Evolutionary conservation across 106 monocot species (phyloP), one percentile per base, ranked within the genome.

Genomic region (Amphibolis antarctica): DNA sequence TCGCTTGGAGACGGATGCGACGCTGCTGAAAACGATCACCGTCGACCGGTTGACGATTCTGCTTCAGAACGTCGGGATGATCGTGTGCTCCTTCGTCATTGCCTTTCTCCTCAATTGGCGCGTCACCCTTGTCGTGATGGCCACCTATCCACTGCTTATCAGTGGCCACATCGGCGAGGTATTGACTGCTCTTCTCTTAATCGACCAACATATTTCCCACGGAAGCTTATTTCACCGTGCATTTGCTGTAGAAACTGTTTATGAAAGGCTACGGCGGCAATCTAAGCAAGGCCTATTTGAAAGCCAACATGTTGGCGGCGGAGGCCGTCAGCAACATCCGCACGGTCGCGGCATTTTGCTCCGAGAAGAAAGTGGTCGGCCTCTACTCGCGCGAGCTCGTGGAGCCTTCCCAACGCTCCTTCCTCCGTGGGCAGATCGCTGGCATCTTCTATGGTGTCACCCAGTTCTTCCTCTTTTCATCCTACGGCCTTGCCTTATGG

Each of bases 261-360:
- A 75, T 98, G 90, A 80, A 84, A 71, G 96, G 90, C 5, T 98
- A 66, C 62, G 90, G 96, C 52, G 90, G 86, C 20, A 82, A 98
- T 61, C 64, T 98, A 60, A 74, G 46, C 74, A 98, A 86, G 74
- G 71, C 80, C 0, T 98, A 98, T 69, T 55, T 82, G 48, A 98
- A 87, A 64, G 96, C 96, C 9, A 98, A 98, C 74, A 98, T 90
- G 96, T 71, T 98, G 21, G 96, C 96, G 25, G 86, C 90, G 12
- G 96, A 98, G 78, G 90, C 96, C 0, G 96, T 98, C 42, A 75
- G 90, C 70, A 98, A 90, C 78, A 98, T 98, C 28, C 73, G 90
- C 10, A 98, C 96, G 9, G 90, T 98, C 18, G 90, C 90, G 0
- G 90, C 96, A 13, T 98, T 98, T 75, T 98, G 90, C 69, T 78